phyloP scores from a whole-genome alignment of 768 basidiomycete genomes.

The Lentinula sp. region DNA sequence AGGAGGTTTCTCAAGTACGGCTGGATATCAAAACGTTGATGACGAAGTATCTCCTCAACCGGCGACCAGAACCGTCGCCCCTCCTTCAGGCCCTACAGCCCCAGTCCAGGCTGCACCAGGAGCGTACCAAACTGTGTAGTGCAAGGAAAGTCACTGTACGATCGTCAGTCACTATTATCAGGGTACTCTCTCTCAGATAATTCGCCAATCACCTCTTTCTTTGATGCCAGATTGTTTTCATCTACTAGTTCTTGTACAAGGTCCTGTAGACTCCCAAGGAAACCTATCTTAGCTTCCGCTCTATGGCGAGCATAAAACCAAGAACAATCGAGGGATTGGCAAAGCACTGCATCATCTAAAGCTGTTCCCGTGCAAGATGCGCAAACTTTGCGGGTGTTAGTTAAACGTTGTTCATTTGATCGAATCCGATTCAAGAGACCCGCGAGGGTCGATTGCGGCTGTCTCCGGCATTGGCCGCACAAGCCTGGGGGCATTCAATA shows the following conservation, averaged over 20 bases:
- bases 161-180: neutral
- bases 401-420: conserved; percentile 47
- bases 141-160: neutral
- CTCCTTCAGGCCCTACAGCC: conserved; percentile 14
- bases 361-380: conserved; percentile 58
- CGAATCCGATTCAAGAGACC: conserved; percentile 50
- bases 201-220: neutral
- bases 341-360: conserved; percentile 54
- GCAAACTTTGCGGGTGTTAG: conserved; percentile 65
- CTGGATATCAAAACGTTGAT: conserved; percentile 60
- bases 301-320: conserved; percentile 73
- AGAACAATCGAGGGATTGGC: conserved; percentile 83
- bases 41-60: conserved; percentile 28
- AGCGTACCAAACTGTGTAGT: conserved; percentile 37
- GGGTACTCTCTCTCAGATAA: neutral
- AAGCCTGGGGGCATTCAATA: conserved; percentile 34
- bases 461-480: conserved; percentile 54
- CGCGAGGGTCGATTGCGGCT: conserved; percentile 50
- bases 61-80: conserved; percentile 15
- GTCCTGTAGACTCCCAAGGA: conserved; percentile 26
- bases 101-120: conserved; percentile 24
- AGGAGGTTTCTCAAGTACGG: conserved; percentile 58
- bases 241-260: conserved; percentile 28
- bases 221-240: neutral
- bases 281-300: conserved; percentile 37